Base-by-base conservation (phyloP, 306 rosid species). In the Urtica urens region DNA sequence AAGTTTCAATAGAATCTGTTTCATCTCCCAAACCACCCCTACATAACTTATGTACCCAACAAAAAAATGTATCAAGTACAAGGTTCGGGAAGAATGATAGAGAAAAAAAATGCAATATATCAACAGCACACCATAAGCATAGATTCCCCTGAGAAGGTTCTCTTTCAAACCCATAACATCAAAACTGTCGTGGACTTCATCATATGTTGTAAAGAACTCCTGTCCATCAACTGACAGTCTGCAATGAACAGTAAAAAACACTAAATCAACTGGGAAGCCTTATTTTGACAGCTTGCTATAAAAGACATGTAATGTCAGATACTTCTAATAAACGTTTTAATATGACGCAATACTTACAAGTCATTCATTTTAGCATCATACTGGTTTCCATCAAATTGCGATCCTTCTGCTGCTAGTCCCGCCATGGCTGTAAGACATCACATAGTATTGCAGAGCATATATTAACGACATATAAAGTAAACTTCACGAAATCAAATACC, bases 361-460 rank as follows among this genome's bases (percentile, higher is more conserved):
- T 82, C 87, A 48, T 14, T 73, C 84, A 82, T 78, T 47, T 41
- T 78, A 23, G 69, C 3, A 58, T 82, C 93, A 48, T 21, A 78
- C 47, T 82, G 76, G 31, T 69, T 64, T 33, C 67, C 64, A 48
- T 78, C 81, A 26, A 69, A 78, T 24, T 76, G 84, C 23, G 93
- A 73, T 4, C 87, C 84, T 24, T 82, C 93, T 1, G 87, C 63
- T 62, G 73, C 69, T 31, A 31, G 24, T 54, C 75, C 93, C 9
- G 81, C 93, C 93, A 82, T 82, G 72, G 45, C 86, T 82, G 72
- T 37, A n/a, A n/a, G n/a, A n/a, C n/a, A n/a, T n/a, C n/a, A n/a
- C n/a, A n/a, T n/a, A n/a, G n/a, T n/a, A n/a, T n/a, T n/a, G n/a
- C n/a, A n/a, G n/a, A n/a, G n/a, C n/a, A n/a, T n/a, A n/a, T n/a